Conservation (phyloP, 169 alveolate genomes). For the Eimeria acervulina region DNA sequence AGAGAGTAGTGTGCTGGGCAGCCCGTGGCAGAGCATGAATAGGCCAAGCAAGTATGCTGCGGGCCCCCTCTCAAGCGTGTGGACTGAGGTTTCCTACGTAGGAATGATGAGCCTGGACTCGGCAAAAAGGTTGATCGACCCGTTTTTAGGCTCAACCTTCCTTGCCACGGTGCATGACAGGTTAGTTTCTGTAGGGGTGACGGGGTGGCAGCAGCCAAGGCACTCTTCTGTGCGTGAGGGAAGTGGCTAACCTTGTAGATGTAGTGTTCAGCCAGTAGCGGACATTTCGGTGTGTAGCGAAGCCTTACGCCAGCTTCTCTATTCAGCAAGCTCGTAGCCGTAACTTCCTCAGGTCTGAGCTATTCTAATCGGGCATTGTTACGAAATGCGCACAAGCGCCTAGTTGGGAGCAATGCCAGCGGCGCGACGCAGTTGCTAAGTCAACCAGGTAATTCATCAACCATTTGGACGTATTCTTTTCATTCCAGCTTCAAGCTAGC, state of each 20-base stretch:
- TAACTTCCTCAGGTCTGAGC: neutral
- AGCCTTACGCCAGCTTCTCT: too few relatives aligned
- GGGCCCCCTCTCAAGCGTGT: neutral
- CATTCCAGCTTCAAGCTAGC: neutral
- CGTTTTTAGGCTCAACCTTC: neutral
- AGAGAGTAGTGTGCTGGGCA: neutral
- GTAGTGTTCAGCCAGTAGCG: neutral
- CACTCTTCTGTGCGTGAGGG: neutral
- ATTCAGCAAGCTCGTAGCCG: neutral
- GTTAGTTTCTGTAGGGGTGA: neutral
- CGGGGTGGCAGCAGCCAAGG: neutral
- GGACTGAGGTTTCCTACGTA: neutral
- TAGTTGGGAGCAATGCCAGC: neutral
- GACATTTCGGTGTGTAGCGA: neutral
- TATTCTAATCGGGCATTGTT: neutral
- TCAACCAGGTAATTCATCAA: neutral
- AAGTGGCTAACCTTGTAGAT: neutral
- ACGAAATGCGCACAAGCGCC: neutral
- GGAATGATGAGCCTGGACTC: neutral
- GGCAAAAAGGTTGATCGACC: neutral
- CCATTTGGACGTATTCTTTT: neutral
- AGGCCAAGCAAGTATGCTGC: neutral
- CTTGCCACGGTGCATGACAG: neutral
- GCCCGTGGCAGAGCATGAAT: neutral
- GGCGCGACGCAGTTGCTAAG: neutral